Percentiles rank a stretch among this genome's conserved stretches.
phyloP scores from a whole-genome alignment of 2,329 filamentous ascomycete genomes.

The Juglanconis juglandina region DNA sequence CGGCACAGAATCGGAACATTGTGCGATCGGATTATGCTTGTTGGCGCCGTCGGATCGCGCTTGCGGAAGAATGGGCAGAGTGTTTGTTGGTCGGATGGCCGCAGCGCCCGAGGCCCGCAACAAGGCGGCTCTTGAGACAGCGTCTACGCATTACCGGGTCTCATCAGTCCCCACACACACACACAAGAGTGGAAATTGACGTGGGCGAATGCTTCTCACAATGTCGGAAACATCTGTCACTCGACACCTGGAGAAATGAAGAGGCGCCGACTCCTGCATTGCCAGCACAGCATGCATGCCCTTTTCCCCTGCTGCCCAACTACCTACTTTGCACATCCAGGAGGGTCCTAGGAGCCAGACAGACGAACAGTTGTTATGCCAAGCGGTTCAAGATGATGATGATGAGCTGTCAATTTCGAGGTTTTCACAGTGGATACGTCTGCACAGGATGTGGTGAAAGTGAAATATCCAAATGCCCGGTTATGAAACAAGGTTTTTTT shows the following conservation, averaged over 20 bases:
- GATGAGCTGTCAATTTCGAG: background rate
- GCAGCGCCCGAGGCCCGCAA: constrained; percentile 1
- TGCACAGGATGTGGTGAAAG: background rate
- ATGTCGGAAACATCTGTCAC: background rate
- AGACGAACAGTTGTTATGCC: background rate
- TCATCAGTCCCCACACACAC: background rate
- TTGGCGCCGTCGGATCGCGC: constrained; percentile 9
- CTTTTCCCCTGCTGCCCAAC: background rate
- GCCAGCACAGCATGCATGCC: background rate
- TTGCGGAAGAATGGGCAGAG: background rate
- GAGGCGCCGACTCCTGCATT: background rate
- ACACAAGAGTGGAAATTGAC: background rate
- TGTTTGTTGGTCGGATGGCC: constrained; percentile 2
- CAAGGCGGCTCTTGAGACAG: constrained; percentile 19
- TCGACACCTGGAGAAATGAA: background rate
- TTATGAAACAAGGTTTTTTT: background rate
- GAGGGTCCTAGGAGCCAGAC: background rate
- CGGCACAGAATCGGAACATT: background rate
- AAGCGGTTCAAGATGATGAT: background rate
- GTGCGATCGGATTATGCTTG: background rate
- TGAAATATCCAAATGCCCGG: background rate
- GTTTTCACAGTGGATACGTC: background rate
- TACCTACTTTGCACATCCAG: background rate
- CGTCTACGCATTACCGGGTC: background rate
- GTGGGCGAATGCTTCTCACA: background rate